A percentile compares a stretch with the other conserved stretches of the same genome.
phyloP scores from a whole-genome alignment of 2,329 filamentous ascomycete species.

The Plectosphaerella sp. region DNA sequence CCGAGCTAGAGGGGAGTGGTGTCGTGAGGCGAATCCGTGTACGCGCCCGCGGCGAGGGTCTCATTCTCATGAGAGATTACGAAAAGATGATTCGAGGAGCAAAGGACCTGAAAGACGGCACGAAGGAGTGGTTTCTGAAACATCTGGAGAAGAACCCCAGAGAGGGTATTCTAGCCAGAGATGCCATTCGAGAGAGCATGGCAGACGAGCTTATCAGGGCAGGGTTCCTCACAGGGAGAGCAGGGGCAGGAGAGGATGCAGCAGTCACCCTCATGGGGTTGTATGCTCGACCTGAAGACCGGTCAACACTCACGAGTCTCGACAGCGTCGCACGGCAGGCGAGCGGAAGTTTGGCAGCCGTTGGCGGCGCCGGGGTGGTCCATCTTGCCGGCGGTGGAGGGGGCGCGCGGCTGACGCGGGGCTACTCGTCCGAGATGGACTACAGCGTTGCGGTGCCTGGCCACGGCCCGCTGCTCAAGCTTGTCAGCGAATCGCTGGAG shows the following conservation, averaged over 20 bases:
- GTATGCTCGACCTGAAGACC: slow-evolving; percentile 46
- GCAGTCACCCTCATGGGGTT: slow-evolving; percentile 11
- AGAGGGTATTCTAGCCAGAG: neutral
- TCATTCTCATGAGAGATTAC: slow-evolving; percentile 56
- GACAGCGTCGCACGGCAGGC: slow-evolving; percentile 60
- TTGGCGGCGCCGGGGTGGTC: slow-evolving; percentile 64
- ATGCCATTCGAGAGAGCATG: slow-evolving; percentile 1
- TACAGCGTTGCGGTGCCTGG: slow-evolving; percentile 59
- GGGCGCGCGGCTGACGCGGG: slow-evolving; percentile 21
- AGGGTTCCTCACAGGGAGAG: slow-evolving; percentile 59
- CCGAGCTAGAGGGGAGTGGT: slow-evolving; percentile 52
- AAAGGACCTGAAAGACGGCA: slow-evolving; percentile 22
- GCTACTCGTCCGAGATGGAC: slow-evolving; percentile 26
- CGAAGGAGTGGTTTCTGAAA: slow-evolving; percentile 45
- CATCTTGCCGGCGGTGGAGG: slow-evolving; percentile 53
- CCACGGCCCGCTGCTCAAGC: slow-evolving; percentile 63
- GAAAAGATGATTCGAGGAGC: slow-evolving; percentile 37
- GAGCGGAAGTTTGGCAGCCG: slow-evolving; percentile 63
- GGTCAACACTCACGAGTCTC: slow-evolving; percentile 54
- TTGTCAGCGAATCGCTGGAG: slow-evolving; percentile 55
- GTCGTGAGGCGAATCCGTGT: slow-evolving; percentile 58
- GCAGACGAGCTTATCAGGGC: slow-evolving; percentile 58
- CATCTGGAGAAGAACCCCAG: slow-evolving; percentile 49
- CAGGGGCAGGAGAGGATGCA: slow-evolving; percentile 19
- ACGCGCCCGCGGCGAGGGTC: slow-evolving; percentile 59